Evolutionary conservation across 192 early-diverging fungal genomes (phyloP).

Genomic region (Jimgerdemannia flammicorona): DNA sequence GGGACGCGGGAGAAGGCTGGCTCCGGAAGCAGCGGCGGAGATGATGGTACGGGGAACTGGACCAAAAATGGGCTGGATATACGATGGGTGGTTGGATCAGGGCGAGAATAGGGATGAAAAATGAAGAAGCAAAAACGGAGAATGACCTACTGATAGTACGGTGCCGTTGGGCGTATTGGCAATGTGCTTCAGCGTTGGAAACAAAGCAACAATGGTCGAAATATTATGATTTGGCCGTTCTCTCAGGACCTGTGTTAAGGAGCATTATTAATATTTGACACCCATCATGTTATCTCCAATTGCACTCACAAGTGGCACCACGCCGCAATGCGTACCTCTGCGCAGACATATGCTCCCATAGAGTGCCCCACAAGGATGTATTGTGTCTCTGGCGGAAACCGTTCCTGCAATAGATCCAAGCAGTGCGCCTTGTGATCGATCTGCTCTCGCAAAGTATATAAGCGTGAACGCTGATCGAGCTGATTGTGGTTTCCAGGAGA

Average conservation of each 20-base stretch:
- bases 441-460: constrained; percentile 57
- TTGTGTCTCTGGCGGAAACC: constrained; percentile 38
- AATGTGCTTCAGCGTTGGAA: constrained; percentile 79
- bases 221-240: constrained; percentile 59
- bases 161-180: constrained; percentile 72
- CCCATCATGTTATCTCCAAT: constrained; percentile 15
- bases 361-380: constrained; percentile 65
- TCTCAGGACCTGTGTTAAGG: constrained; percentile 30
- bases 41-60: constrained; percentile 5
- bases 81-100: constrained; percentile 4
- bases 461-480: neutral
- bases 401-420: constrained; percentile 48
- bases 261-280: too few species aligned
- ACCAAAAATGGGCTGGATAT: constrained; percentile 25
- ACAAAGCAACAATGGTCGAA: constrained; percentile 63
- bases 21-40: constrained; percentile 17
- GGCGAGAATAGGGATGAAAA: neutral
- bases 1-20: constrained; percentile 32
- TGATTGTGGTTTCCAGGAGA: constrained; percentile 36
- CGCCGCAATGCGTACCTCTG: constrained; percentile 14
- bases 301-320: constrained; percentile 1
- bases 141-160: constrained; percentile 43
- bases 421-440: constrained; percentile 64
- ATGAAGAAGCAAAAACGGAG: too few species aligned
- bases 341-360: constrained; percentile 59